Base-by-base conservation (phyloP, 257 asterid genomes). In the Misopates orontium region DNA sequence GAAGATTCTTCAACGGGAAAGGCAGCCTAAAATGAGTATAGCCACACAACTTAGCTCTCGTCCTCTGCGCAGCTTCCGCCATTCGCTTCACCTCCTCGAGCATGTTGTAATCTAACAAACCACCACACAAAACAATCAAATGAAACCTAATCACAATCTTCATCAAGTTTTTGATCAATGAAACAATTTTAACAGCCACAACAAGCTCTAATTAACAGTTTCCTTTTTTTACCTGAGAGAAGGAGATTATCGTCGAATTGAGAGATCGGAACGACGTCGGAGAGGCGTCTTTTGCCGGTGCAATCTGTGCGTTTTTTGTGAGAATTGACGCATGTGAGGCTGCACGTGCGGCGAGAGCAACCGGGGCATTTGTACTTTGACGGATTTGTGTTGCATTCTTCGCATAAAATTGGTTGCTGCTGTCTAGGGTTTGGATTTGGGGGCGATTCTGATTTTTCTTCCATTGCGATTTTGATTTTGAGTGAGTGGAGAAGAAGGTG, bases 321-420 rank as follows among this genome's bases (percentile, higher is more conserved):
- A 64, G 95, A 79, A 74, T 86, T 88, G 69, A 93, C 95, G 71
- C 99, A 93, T 14, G 84, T 77, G 69, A 93, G 95, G 81, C 99
- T 86, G 62, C 99, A 93, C 8, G 97, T 67, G 60, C 99, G 97
- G 18, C 79, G 21, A 10, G 84, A 83, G 83, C 99, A 93, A 2
- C 90, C 94, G 8, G 97, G 99, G 74, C 99, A 93, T 67, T 86
- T 90, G 87, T 93, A 93, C 73, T 85, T 90, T 41, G 92, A 88
- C 23, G 90, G 73, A 17, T 88, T 83, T 23, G 47, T 42, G 42
- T 82, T 82, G 86, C 97, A 92, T 74, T 87, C 96, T 78, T 75
- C 83, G 63, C 97, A 92, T 64, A 75, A 25, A 28, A n/a, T n/a
- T 70, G n/a, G 15, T 54, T 74, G 71, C 21, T 47, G 49, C n/a